Conservation (phyloP, 2,329 filamentous ascomycete species). For the Bipolaris sorokiniana region DNA sequence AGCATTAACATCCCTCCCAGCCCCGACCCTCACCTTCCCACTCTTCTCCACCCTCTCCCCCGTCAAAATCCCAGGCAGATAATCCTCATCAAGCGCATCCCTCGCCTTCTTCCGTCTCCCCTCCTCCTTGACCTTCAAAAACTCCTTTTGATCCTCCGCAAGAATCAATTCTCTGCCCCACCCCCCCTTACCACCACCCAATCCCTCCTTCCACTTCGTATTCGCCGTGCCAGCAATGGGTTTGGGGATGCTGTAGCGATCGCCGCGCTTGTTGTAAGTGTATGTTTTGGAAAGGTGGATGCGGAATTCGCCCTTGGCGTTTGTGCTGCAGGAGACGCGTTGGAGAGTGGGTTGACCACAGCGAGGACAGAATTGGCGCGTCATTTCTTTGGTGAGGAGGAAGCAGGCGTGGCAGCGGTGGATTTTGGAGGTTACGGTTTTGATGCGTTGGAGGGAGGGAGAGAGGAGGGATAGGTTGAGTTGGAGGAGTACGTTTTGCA, state of each 20-base stretch:
- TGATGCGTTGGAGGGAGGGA: slow-evolving; percentile 77
- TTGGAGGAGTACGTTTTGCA: slow-evolving; percentile 95
- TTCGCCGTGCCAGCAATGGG: slow-evolving; percentile 80
- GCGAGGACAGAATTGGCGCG: slow-evolving; percentile 87
- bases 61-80: slow-evolving; percentile 81
- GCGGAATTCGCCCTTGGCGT: slow-evolving; percentile 78
- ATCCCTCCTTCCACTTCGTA: slow-evolving; percentile 68
- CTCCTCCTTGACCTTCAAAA: slow-evolving; percentile 66
- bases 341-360: slow-evolving; percentile 89
- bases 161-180: slow-evolving; percentile 87
- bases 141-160: slow-evolving; percentile 97
- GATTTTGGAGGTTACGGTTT: slow-evolving; percentile 84
- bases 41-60: slow-evolving; percentile 69
- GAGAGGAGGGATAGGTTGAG: slow-evolving; percentile 93
- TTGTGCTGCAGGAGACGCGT: slow-evolving; percentile 83
- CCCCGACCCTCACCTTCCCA: slow-evolving; percentile 79
- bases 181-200: slow-evolving; percentile 79
- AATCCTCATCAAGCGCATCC: slow-evolving; percentile 95
- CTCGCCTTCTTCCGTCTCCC: slow-evolving; percentile 72
- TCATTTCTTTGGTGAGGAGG: slow-evolving; percentile 79
- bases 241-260: slow-evolving; percentile 92
- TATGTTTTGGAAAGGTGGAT: slow-evolving; percentile 93
- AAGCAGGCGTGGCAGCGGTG: slow-evolving; percentile 85
- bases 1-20: slow-evolving; percentile 85
- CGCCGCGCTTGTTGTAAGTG: slow-evolving; percentile 93